Evolutionary conservation across 2,329 filamentous ascomycete species (phyloP).

Genomic region (Alternaria sp.): DNA sequence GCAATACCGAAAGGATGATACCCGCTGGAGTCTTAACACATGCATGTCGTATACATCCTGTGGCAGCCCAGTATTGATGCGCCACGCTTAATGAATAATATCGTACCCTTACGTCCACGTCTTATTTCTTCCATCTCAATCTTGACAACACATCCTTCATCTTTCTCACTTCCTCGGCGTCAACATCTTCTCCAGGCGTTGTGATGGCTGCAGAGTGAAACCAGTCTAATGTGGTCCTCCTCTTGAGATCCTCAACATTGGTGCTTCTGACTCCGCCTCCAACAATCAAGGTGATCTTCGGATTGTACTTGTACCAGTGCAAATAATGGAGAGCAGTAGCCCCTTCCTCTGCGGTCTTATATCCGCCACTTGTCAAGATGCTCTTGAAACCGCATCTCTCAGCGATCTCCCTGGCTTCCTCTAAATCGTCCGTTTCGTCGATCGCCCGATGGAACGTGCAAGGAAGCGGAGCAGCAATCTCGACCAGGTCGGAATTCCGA

Average conservation of each 20-base stretch:
- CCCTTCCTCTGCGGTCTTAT: constrained; percentile 45
- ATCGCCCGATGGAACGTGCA: constrained; percentile 65
- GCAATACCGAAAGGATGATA: constrained; percentile 26
- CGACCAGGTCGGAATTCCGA: constrained; percentile 51
- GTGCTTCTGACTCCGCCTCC: constrained; percentile 58
- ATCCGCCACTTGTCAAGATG: constrained; percentile 59
- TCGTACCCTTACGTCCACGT: background rate
- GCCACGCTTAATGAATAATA: constrained; percentile 23
- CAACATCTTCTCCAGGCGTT: constrained; percentile 38
- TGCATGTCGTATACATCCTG: constrained; percentile 5
- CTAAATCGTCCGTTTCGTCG: constrained; percentile 49
- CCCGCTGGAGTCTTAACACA: constrained; percentile 14
- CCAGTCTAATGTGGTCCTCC: constrained; percentile 38
- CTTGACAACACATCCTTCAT: constrained; percentile 10
- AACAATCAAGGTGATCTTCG: constrained; percentile 57
- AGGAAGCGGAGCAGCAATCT: constrained; percentile 49
- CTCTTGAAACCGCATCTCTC: constrained; percentile 52
- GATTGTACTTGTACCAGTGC: too few species aligned
- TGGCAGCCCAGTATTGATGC: constrained; percentile 7
- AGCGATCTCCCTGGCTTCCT: constrained; percentile 46
- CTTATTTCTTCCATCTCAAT: background rate
- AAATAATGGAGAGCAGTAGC: constrained; percentile 40
- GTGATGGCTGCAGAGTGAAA: constrained; percentile 56
- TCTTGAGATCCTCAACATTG: constrained; percentile 50
- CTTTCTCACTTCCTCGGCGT: constrained; percentile 34